phyloP scores from a whole-genome alignment of 2,329 filamentous ascomycete genomes.

The Fusarium camptoceras region DNA sequence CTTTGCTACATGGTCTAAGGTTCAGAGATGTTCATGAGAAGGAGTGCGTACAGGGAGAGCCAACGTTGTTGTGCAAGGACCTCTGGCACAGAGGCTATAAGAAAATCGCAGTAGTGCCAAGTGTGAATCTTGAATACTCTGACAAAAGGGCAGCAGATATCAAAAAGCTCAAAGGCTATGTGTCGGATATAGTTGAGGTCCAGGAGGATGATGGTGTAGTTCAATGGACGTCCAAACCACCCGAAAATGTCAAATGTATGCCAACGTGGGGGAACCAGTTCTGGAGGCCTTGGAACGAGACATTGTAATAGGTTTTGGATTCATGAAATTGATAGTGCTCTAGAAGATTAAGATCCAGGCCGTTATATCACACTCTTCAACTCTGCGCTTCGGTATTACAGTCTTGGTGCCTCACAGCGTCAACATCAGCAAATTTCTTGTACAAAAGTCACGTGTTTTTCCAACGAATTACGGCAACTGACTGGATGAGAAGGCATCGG shows the following conservation, averaged over 20 bases:
- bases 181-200: slow-evolving; percentile 49
- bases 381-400: no score
- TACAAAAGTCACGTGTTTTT: no score
- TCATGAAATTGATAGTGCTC: background rate
- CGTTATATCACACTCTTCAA: background rate
- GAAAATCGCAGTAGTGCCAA: slow-evolving; percentile 67
- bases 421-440: no score
- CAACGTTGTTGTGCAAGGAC: slow-evolving; percentile 68
- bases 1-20: slow-evolving; percentile 56
- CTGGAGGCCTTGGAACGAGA: slow-evolving; percentile 55
- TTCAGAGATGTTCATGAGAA: slow-evolving; percentile 56
- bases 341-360: background rate
- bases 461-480: no score
- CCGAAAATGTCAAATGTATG: slow-evolving; percentile 62
- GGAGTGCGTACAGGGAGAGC: slow-evolving; percentile 68
- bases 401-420: no score
- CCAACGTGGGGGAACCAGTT: slow-evolving; percentile 55
- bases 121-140: slow-evolving; percentile 67
- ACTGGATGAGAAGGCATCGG: no score
- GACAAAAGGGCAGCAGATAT: slow-evolving; percentile 58
- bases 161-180: slow-evolving; percentile 64
- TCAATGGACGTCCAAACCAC: slow-evolving; percentile 58
- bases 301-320: background rate
- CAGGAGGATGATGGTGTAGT: slow-evolving; percentile 51
- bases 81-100: slow-evolving; percentile 63